Conservation (phyloP, 495 filamentous ascomycete species). For the Aspergillus campestris region DNA sequence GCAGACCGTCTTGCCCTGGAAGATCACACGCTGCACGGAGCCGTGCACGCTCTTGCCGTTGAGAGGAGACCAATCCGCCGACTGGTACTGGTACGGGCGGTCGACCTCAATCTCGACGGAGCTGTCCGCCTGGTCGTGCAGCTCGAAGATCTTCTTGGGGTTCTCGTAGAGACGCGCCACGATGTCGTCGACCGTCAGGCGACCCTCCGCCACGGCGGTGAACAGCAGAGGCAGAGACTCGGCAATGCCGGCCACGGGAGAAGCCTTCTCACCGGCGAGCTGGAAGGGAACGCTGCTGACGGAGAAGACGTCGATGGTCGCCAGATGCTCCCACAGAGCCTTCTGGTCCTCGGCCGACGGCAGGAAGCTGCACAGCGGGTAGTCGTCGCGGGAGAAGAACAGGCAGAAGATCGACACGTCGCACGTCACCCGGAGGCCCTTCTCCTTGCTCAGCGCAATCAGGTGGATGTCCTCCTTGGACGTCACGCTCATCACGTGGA, state of each 20-base stretch:
- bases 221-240: conserved; percentile 72
- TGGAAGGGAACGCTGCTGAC: conserved; percentile 78
- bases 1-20: conserved; percentile 67
- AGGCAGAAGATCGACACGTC: conserved; percentile 77
- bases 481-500: conserved; percentile 76
- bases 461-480: conserved; percentile 76
- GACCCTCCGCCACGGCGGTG: conserved; percentile 69
- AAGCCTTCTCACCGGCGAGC: conserved; percentile 54
- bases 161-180: conserved; percentile 66
- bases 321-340: conserved; percentile 71
- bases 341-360: conserved; percentile 65
- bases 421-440: conserved; percentile 76
- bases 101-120: conserved; percentile 69
- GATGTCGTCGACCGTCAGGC: conserved; percentile 66
- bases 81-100: conserved; percentile 53
- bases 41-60: conserved; percentile 62
- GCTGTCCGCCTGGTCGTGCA: conserved; percentile 72
- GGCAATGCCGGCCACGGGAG: conserved; percentile 57
- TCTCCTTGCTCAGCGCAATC: conserved; percentile 73
- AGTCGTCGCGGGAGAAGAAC: conserved; percentile 69
- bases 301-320: conserved; percentile 75
- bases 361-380: conserved; percentile 57
- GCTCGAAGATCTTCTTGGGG: conserved; percentile 77
- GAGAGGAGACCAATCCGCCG: conserved; percentile 64
- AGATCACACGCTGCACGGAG: conserved; percentile 68